Percentiles rank a stretch among this genome's conserved stretches.
Evolutionary conservation across 2,329 filamentous ascomycete species (phyloP).

Genomic region (Paraphoma chrysanthemicola): DNA sequence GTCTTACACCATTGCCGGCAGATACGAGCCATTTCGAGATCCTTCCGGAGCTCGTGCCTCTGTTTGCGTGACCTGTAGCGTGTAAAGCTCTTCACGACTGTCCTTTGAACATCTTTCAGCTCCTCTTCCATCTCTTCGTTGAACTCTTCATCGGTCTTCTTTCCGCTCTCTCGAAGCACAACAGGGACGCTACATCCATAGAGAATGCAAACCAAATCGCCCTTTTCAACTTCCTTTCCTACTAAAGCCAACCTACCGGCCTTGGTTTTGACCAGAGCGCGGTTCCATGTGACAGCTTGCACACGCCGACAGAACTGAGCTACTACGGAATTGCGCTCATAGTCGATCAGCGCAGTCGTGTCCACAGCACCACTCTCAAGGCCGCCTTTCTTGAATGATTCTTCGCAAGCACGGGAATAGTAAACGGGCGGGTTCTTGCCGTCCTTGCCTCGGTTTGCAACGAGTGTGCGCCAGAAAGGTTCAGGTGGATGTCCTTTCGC

Average conservation of each 20-base stretch:
- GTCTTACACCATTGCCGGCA: slow-evolving; percentile 1
- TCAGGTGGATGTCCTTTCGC: slow-evolving; percentile 8
- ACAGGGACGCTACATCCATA: slow-evolving; percentile 25
- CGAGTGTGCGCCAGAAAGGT: slow-evolving; percentile 23
- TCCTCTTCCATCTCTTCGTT: slow-evolving; percentile 1
- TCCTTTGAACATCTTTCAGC: neutral
- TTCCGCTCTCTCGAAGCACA: slow-evolving; percentile 9
- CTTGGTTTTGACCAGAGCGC: slow-evolving; percentile 21
- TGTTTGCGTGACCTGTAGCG: neutral
- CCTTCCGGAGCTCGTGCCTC: neutral
- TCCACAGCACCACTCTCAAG: slow-evolving; percentile 9
- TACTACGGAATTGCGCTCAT: slow-evolving; percentile 20
- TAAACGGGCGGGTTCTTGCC: slow-evolving; percentile 22
- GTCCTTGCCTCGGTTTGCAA: slow-evolving; percentile 18
- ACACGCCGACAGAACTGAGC: slow-evolving; percentile 27
- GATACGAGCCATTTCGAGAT: neutral
- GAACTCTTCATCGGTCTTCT: neutral
- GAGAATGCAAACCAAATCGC: slow-evolving; percentile 24
- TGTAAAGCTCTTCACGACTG: neutral
- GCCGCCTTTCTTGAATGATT: slow-evolving; percentile 16
- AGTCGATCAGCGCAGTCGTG: slow-evolving; percentile 17
- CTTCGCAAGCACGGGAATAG: slow-evolving; percentile 23
- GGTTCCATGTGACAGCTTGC: slow-evolving; percentile 27
- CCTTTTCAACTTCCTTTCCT: slow-evolving; percentile 8
- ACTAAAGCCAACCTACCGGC: slow-evolving; percentile 17